Percentiles rank a stretch among this genome's conserved stretches.
Conservation (phyloP, 208 protist genomes). For the Naegleria gruberi region DNA sequence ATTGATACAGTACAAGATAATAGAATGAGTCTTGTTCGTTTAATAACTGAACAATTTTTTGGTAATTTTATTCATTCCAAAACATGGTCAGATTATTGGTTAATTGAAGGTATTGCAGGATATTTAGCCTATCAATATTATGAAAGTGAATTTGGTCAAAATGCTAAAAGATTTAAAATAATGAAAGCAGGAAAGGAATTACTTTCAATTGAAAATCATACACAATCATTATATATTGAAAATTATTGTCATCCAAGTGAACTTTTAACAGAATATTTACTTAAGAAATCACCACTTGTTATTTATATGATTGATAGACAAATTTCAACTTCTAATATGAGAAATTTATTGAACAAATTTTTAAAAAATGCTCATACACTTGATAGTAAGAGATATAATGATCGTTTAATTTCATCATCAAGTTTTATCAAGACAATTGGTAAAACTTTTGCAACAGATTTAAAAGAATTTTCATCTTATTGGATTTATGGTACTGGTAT, state of each 20-base stretch:
- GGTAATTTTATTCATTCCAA: conserved; percentile 7
- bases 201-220: background rate
- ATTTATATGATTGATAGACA: conserved; percentile 16
- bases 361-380: background rate
- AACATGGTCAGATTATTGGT: background rate
- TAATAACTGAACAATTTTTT: conserved; percentile 14
- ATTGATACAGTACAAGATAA: background rate
- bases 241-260: background rate
- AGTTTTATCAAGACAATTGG: background rate
- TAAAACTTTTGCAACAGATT: background rate
- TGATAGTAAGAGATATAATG: background rate
- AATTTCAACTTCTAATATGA: background rate
- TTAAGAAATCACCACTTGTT: background rate
- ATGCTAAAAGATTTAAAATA: background rate
- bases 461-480: conserved; percentile 3
- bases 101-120: background rate
- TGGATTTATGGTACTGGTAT: conserved; percentile 21
- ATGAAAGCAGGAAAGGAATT: background rate
- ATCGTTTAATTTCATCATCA: background rate
- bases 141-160: conserved; percentile 10
- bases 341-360: background rate
- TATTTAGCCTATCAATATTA: background rate
- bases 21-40: background rate
- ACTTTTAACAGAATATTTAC: background rate
- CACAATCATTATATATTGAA: background rate